Conservation (phyloP, 2,329 filamentous ascomycete genomes). For the Botryotinia calthae region DNA sequence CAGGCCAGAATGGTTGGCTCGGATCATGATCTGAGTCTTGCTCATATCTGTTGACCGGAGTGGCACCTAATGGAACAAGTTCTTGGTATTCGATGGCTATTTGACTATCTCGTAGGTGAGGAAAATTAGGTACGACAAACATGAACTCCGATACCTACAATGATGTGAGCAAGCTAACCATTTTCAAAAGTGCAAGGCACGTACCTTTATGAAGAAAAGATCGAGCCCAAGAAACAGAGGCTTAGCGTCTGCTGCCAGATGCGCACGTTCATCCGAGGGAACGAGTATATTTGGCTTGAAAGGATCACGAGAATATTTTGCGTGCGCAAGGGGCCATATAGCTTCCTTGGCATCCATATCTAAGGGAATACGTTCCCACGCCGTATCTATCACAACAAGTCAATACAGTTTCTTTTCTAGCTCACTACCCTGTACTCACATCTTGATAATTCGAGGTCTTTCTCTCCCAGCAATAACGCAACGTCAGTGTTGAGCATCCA, state of each 20-base stretch:
- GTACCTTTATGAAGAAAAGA: constrained; percentile 66
- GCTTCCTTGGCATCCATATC: constrained; percentile 54
- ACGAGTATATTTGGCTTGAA: not conserved
- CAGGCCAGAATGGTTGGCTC: constrained; percentile 54
- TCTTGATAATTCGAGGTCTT: constrained; percentile 57
- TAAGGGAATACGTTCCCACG: constrained; percentile 56
- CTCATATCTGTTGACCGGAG: constrained; percentile 51
- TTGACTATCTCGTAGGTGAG: constrained; percentile 56
- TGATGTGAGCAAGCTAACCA: constrained; percentile 18
- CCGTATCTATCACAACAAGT: constrained; percentile 47
- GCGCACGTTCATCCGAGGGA: not conserved
- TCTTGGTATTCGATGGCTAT: constrained; percentile 60
- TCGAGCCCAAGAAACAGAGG: constrained; percentile 46
- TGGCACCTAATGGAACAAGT: constrained; percentile 26
- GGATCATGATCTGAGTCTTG: constrained; percentile 54
- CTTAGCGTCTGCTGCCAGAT: constrained; percentile 8
- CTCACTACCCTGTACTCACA: constrained; percentile 45
- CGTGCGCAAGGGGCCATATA: constrained; percentile 59
- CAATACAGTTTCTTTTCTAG: not conserved
- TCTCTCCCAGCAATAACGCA: constrained; percentile 62
- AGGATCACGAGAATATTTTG: constrained; percentile 47
- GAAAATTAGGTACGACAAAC: constrained; percentile 54
- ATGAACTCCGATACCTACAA: constrained; percentile 60
- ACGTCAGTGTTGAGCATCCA: constrained; percentile 66
- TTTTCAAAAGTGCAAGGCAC: not conserved